A percentile compares a stretch with the other conserved stretches of the same genome.
phyloP scores from a whole-genome alignment of 805 yeast species.

The Phaffomyces antillensis region DNA sequence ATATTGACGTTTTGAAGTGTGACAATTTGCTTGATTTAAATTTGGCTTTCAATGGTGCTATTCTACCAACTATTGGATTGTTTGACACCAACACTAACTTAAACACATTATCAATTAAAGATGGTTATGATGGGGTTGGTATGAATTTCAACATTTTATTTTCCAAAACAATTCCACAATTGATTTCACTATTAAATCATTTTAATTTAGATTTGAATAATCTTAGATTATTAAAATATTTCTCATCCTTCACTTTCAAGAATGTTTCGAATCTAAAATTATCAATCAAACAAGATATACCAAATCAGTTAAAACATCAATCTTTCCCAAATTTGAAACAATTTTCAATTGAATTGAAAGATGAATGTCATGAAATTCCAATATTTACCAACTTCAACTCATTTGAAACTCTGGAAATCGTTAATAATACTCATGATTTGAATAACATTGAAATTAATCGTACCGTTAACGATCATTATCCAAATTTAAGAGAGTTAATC shows the following conservation, averaged over 20 bases:
- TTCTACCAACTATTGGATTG: not conserved
- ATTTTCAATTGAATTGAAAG: too few relatives aligned
- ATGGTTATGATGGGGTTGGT: not conserved
- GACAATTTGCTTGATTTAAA: too few relatives aligned
- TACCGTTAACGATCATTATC: not conserved
- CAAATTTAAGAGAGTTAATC: not conserved
- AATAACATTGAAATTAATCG: too few relatives aligned
- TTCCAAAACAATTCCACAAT: not conserved
- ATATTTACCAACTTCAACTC: too few relatives aligned
- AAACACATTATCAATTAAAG: not conserved
- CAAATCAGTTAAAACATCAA: not conserved
- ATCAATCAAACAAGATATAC: not conserved
- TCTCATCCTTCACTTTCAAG: not conserved
- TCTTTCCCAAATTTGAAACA: too few relatives aligned
- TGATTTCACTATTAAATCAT: too few relatives aligned
- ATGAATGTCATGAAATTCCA: too few relatives aligned
- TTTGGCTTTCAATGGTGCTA: not conserved
- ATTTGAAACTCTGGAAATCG: not conserved
- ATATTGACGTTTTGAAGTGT: too few relatives aligned
- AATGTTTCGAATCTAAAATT: too few relatives aligned
- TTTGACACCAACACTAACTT: not conserved
- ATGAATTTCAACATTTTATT: not conserved
- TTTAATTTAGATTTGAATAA: not conserved
- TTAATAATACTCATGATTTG: not conserved
- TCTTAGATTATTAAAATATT: not conserved